Conservation (phyloP, 441 rosid species). For the Populus hybrid region DNA sequence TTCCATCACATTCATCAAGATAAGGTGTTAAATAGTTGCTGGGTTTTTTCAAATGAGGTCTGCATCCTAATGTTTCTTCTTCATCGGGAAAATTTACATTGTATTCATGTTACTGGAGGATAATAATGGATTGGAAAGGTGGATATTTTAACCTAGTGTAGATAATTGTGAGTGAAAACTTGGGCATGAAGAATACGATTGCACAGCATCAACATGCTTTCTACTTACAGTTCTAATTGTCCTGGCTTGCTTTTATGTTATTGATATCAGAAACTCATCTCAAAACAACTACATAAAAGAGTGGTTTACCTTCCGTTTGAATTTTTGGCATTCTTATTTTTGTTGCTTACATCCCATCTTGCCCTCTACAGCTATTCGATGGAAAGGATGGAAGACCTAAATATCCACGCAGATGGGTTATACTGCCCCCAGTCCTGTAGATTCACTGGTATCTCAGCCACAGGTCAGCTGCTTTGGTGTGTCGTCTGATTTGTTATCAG, state of each 20-base stretch:
- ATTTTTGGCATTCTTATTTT: background rate
- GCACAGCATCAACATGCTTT: background rate
- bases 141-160: background rate
- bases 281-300: background rate
- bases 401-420: slow-evolving; percentile 86
- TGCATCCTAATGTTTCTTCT: background rate
- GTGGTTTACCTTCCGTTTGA: background rate
- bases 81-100: background rate
- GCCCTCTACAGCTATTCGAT: slow-evolving; percentile 61
- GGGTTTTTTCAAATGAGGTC: background rate
- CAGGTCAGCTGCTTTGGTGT: background rate
- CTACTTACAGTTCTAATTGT: background rate
- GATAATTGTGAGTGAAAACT: background rate
- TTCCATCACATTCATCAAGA: background rate
- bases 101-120: background rate
- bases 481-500: background rate
- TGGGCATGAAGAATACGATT: background rate
- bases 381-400: slow-evolving; percentile 84
- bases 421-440: slow-evolving; percentile 81
- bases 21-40: background rate
- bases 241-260: background rate
- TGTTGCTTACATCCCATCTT: background rate
- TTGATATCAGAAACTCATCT: background rate
- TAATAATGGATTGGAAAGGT: background rate
- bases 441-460: background rate